Evolutionary conservation across 768 basidiomycete species (phyloP).

Genomic region (Hebeloma cylindrosporum): DNA sequence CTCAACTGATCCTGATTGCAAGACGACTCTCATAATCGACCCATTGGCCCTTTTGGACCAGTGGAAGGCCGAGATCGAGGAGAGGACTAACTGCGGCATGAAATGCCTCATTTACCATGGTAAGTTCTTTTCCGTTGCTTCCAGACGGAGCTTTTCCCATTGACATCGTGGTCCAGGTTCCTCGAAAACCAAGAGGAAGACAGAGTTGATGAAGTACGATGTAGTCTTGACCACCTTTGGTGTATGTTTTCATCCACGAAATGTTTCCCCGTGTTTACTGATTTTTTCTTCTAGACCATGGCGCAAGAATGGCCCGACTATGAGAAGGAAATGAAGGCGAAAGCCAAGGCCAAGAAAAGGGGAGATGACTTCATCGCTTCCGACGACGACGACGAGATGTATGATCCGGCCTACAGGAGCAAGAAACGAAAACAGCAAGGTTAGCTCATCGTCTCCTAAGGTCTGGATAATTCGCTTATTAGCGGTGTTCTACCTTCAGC

Average conservation of each 20-base stretch:
- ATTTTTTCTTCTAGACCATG: slow-evolving; percentile 43
- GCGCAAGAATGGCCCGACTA: slow-evolving; percentile 58
- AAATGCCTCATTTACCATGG: slow-evolving; percentile 66
- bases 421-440: slow-evolving; percentile 35
- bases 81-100: slow-evolving; percentile 49
- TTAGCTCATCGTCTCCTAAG: too few species aligned
- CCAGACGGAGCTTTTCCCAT: slow-evolving; percentile 6
- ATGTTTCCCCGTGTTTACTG: too few species aligned
- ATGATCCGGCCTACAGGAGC: slow-evolving; percentile 20
- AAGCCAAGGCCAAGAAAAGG: slow-evolving; percentile 39
- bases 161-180: slow-evolving; percentile 30
- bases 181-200: slow-evolving; percentile 44
- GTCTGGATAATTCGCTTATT: too few species aligned
- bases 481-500: slow-evolving; percentile 23
- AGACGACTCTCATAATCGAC: slow-evolving; percentile 68
- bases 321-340: slow-evolving; percentile 47
- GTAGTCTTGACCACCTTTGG: slow-evolving; percentile 59
- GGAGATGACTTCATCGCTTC: slow-evolving; percentile 34
- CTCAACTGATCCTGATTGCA: slow-evolving; percentile 48
- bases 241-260: slow-evolving; percentile 23
- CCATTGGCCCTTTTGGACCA: slow-evolving; percentile 68
- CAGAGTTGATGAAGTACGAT: slow-evolving; percentile 57
- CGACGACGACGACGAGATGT: slow-evolving; percentile 36
- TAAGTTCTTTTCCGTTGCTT: slow-evolving; percentile 15
- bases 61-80: slow-evolving; percentile 61